Conservation (phyloP, 108 stramenopile genomes). For the Pelagomonas calceolata region DNA sequence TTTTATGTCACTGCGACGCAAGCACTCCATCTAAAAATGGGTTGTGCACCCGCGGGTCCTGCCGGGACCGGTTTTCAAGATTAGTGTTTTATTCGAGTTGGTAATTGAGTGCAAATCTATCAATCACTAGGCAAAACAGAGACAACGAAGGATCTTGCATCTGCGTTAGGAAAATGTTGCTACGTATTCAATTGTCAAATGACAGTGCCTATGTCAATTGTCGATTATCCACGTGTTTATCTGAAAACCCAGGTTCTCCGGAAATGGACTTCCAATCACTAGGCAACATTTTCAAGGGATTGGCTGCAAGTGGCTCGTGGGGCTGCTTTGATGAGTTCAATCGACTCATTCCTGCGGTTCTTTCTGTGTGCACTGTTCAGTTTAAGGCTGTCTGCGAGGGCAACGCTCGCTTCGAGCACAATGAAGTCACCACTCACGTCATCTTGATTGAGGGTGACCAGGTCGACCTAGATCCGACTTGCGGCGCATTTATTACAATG, state of each 20-base stretch:
- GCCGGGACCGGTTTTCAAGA: conserved; percentile 46
- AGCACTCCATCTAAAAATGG: conserved; percentile 55
- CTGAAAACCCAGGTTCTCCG: conserved; percentile 33
- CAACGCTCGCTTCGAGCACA: conserved; percentile 8
- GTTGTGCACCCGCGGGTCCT: conserved; percentile 57
- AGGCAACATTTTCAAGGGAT: conserved; percentile 58
- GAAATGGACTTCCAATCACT: conserved; percentile 56
- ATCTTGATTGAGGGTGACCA: conserved; percentile 47
- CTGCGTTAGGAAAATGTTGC: conserved; percentile 55
- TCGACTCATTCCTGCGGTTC: conserved; percentile 51
- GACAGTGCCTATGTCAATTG: too few relatives aligned
- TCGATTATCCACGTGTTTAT: too few relatives aligned
- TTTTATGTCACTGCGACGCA: conserved; percentile 59
- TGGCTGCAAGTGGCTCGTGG: conserved; percentile 56
- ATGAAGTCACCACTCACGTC: too few relatives aligned
- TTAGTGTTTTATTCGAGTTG: too few relatives aligned
- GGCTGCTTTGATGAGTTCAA: conserved; percentile 66
- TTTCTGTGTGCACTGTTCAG: conserved; percentile 54
- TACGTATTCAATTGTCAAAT: conserved; percentile 52
- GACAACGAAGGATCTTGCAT: conserved; percentile 53
- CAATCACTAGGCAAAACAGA: conserved; percentile 51
- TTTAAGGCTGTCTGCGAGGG: conserved; percentile 62
- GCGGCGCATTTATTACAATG: conserved; percentile 58
- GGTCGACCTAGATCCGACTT: conserved; percentile 44
- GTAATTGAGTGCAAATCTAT: too few relatives aligned